Base-by-base conservation (phyloP, 257 asterid species). In the Haberlea rhodopensis region DNA sequence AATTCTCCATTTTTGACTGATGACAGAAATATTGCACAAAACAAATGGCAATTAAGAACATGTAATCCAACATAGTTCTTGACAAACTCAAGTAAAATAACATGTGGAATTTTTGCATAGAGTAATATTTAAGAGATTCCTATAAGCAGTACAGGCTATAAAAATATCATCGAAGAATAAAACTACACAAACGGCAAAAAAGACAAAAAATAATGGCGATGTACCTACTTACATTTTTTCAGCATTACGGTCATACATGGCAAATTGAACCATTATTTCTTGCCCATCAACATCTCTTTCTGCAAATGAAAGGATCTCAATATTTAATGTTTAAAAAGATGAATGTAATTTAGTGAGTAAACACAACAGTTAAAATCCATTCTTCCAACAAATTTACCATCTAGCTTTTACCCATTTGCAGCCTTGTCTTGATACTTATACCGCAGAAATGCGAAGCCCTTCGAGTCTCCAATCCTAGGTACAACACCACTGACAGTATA, bases 371-470 rank as follows among this genome's bases (percentile, higher is more conserved):
- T 54, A 2, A 25, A 28, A 5, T 20, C 61, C 31, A 46, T 19
- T 16, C 20, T 8, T 16, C 45, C 52, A 54, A 64, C 13, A 10
- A 31, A 67, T 82, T 64, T 53, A 94, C 99, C 99, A 78, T 94
- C 97, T 8, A 90, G 96, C 83, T 82, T 94, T 0, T 94, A 94
- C 99, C 1, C 99, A 80, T 90, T 90, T 28, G 68, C 75, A 26
- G 99, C 99, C 80, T 94, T 97, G 51, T 94, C 99, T 75, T 88
- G 95, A 73, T 94, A 90, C 77, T 90, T 94, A 62, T 94, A 94
- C 28, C 99, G 77, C 64, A 94, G 96, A 75, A 94, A 94, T 2
- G 97, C 99, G 80, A 90, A 94, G 18, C 97, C 99, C 78, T 92
- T 79, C 2, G 97, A 94, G 79, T 94, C 97, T n/a, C 99, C 99